Base-by-base conservation (phyloP, 148 eudicot species). In the Vaccinium macrocarpon region DNA sequence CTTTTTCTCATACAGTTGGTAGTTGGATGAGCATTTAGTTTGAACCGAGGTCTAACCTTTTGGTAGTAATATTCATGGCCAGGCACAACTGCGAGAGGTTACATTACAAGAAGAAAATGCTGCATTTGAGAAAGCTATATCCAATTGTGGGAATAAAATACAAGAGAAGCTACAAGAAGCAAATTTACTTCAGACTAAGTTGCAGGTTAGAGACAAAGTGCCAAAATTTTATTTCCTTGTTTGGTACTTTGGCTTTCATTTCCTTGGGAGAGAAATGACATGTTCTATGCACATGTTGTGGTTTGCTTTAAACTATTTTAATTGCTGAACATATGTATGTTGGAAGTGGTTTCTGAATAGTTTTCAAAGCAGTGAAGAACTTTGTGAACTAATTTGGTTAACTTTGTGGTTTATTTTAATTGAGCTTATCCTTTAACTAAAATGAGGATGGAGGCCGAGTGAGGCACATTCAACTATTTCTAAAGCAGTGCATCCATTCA, bases 121-220 rank as follows among this genome's bases (percentile, higher is more conserved):
- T 76, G 98, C 93, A 66, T 91, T 85, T 82, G 94, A 94, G 88
- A 92, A 91, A 52, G 97, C 91, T 81, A 93, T 97, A 87, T 90
- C 91, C 2, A 81, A 87, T 78, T 95, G 98, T 80, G 90, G 92
- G 88, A 85, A 84, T 42, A 97, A 92, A 90, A 91, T 97, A 82
- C 96, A 91, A 71, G 99, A 95, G 87, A 97, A 91, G 89, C 62
- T 87, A 78, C 92, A 90, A 87, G 99, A 95, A 88, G 92, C 90
- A 29, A 88, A 89, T 73, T 82, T 83, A 27, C 92, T 97, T 84
- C 89, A 81, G 64, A 87, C 87, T 66, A 93, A 88, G 86, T 88
- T 97, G 82, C 88, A 95, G 99, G 99, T 95, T 25, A 74, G 85
- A 79, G 53, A 8, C 50, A 27, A 51, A 23, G 52, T 82, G 27